Percentiles rank a stretch among this genome's conserved stretches.
Evolutionary conservation across 2,329 filamentous ascomycete species (phyloP).

Genomic region (Epichloe festucae): DNA sequence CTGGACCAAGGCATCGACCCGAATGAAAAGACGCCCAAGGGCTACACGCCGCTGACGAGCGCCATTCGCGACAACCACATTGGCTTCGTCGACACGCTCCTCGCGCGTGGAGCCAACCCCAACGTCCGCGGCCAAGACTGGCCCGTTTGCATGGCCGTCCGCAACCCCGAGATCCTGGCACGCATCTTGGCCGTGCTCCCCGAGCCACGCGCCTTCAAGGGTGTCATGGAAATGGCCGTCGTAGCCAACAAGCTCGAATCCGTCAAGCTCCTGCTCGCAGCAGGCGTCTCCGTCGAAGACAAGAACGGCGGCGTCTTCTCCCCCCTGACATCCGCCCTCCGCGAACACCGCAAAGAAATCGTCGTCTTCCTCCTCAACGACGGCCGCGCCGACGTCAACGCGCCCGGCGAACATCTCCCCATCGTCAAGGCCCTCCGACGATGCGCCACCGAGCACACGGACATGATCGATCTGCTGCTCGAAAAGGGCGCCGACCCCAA

Average conservation of each 20-base stretch:
- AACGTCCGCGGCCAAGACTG: slow-evolving; percentile 54
- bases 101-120: slow-evolving; percentile 46
- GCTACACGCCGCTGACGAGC: slow-evolving; percentile 50
- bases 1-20: slow-evolving; percentile 46
- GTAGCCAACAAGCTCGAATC: slow-evolving; percentile 53
- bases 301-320: slow-evolving; percentile 63
- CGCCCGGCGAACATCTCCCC: slow-evolving; percentile 57
- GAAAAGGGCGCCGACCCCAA: slow-evolving; percentile 54
- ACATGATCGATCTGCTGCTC: slow-evolving; percentile 50
- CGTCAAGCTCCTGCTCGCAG: slow-evolving; percentile 49
- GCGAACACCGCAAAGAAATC: slow-evolving; percentile 48
- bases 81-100: slow-evolving; percentile 46
- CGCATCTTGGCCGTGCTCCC: slow-evolving; percentile 43
- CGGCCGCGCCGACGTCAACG: slow-evolving; percentile 50
- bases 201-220: slow-evolving; percentile 49
- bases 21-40: slow-evolving; percentile 45
- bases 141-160: slow-evolving; percentile 58
- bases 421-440: slow-evolving; percentile 56
- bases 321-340: slow-evolving; percentile 54
- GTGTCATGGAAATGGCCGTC: slow-evolving; percentile 55
- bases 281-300: slow-evolving; percentile 56
- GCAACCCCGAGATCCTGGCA: slow-evolving; percentile 44
- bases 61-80: slow-evolving; percentile 47
- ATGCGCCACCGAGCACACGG: slow-evolving; percentile 40
- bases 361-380: slow-evolving; percentile 48